Evolutionary conservation across 768 basidiomycete species (phyloP), one percentile per base, ranked within the genome.

Genomic region (Steccherinum ochraceum): DNA sequence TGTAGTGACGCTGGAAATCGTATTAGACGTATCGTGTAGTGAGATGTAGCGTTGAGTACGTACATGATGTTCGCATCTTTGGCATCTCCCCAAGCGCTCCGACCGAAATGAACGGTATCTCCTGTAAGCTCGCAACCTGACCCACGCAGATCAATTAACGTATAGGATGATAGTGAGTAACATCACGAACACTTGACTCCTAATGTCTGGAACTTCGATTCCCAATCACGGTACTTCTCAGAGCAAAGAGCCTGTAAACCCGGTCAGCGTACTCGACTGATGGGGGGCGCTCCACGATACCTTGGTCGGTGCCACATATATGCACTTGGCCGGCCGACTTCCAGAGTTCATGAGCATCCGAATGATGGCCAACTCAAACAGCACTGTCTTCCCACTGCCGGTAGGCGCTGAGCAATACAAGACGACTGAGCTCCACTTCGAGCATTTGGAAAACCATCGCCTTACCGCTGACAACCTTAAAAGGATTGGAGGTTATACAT

Each of bases 241-340:
- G 83, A 75, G 57, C 95, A 98, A 3, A 98, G 70, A 0, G 93
- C 91, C 90, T 96, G n/a, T n/a, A n/a, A n/a, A n/a, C n/a, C n/a
- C n/a, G n/a, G n/a, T n/a, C n/a, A n/a, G n/a, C n/a, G n/a, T n/a
- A n/a, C n/a, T n/a, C n/a, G n/a, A n/a, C n/a, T n/a, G n/a, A n/a
- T n/a, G n/a, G n/a, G n/a, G n/a, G n/a, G n/a, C n/a, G n/a, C n/a
- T n/a, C n/a, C n/a, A n/a, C 12, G 40, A 39, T 41, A 86, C 92
- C 75, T 94, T 95, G 1, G 92, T 94, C 0, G 93, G 94, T 1
- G 93, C 89, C 58, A 99, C 83, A 62, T 99, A 99, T 13, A 99
- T 81, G 55, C 86, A 87, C 69, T 89, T 91, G 2, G 66, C 58
- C n/a, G 64, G 54, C 23, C 69, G 63, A 23, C 41, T 23, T 13